These are phyloP conservation scores for Ascochyta lentis DNA, from an alignment of 2,329 filamentous ascomycete genomes.

Conservation along the genomic window DNA sequence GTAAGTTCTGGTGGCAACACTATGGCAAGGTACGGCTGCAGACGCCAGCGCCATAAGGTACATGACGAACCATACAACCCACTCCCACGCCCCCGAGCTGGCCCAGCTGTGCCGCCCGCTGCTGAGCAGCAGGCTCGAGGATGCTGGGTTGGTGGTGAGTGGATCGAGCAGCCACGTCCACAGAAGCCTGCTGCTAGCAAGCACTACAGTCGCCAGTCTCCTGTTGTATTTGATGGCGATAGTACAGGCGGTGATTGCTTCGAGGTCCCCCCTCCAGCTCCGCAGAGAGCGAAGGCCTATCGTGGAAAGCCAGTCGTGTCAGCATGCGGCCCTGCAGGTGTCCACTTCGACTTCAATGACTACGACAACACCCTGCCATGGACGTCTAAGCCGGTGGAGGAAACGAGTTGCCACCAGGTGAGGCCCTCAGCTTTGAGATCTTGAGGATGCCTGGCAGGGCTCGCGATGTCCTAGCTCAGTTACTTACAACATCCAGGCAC, in stretches of 20 bases:
- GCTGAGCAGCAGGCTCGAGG: background rate
- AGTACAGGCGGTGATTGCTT: slow-evolving; percentile 3
- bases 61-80: background rate
- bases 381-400: background rate
- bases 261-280: slow-evolving; percentile 5
- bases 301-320: background rate
- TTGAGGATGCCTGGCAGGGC: background rate
- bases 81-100: slow-evolving; percentile 1
- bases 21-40: background rate
- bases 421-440: background rate
- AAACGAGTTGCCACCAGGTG: slow-evolving; percentile 1
- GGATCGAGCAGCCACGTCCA: background rate
- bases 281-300: background rate
- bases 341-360: slow-evolving; percentile 29
- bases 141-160: slow-evolving; percentile 9
- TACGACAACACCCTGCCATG: slow-evolving; percentile 21
- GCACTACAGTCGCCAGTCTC: background rate
- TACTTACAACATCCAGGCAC: slow-evolving; percentile 17
- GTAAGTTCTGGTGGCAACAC: background rate
- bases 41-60: background rate
- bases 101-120: background rate
- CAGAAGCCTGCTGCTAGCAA: background rate
- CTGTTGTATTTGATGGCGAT: background rate
- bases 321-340: background rate
- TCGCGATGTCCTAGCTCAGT: background rate